Evolutionary conservation across 2,329 filamentous ascomycete genomes (phyloP).

Genomic region (Aspergillus puulaauensis): DNA sequence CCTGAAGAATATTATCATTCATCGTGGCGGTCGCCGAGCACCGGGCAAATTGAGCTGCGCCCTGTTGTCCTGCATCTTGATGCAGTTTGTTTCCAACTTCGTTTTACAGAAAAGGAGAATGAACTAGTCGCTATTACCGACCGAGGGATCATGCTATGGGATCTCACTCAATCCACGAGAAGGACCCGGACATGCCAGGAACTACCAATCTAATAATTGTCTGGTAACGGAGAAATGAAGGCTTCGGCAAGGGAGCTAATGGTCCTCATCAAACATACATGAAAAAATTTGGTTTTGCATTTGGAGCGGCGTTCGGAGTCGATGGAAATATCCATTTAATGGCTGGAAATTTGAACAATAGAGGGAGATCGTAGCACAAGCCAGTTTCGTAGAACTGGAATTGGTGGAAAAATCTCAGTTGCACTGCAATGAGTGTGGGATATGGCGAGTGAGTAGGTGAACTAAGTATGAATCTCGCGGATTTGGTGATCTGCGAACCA

Average conservation of each 20-base stretch:
- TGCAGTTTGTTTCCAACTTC: conserved; percentile 40
- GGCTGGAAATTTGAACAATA: no score
- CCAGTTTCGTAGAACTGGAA: background rate
- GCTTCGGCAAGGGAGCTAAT: background rate
- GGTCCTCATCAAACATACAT: background rate
- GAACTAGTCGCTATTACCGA: conserved; percentile 44
- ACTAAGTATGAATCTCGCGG: background rate
- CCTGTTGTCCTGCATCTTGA: conserved; percentile 34
- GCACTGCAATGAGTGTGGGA: background rate
- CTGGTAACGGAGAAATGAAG: background rate
- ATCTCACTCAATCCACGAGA: conserved; percentile 31
- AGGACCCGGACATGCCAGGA: conserved; percentile 20
- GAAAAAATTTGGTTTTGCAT: background rate
- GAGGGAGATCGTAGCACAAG: background rate
- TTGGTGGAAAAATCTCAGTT: background rate
- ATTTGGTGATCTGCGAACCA: background rate
- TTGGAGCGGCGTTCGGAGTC: background rate
- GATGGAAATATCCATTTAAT: background rate
- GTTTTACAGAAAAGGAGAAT: conserved; percentile 36
- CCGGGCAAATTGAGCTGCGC: conserved; percentile 28
- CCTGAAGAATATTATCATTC: conserved; percentile 32
- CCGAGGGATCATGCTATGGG: conserved; percentile 40
- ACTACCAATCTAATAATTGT: background rate
- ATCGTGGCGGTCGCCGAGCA: conserved; percentile 21
- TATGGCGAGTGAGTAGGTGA: background rate